Percentiles rank a stretch among this genome's conserved stretches.
These are phyloP conservation scores for Coemansia sp. DNA, from an alignment of 192 early-diverging fungal genomes.

Conservation along the genomic window DNA sequence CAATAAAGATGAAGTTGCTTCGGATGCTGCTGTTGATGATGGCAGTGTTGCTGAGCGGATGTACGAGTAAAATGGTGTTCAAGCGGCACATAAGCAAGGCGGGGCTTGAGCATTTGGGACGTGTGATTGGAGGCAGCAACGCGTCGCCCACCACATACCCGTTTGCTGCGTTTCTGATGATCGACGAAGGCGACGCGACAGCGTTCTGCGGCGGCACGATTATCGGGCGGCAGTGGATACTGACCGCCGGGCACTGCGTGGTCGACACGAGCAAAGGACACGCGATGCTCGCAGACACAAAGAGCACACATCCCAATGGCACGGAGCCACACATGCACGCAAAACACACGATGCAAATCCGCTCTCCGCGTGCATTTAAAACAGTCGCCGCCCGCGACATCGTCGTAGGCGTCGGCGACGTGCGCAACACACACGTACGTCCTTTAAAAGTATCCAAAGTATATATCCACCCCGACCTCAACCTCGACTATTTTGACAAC, in stretches of 20 bases:
- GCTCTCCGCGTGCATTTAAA: not conserved
- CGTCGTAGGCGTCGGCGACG: slow-evolving; percentile 34
- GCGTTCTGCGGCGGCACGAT: slow-evolving; percentile 54
- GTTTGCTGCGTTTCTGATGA: slow-evolving; percentile 45
- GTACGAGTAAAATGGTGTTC: slow-evolving; percentile 10
- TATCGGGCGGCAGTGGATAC: slow-evolving; percentile 39
- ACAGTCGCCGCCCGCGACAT: slow-evolving; percentile 27
- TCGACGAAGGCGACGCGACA: slow-evolving; percentile 36
- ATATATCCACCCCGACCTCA: slow-evolving; percentile 32
- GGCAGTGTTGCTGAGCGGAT: not conserved
- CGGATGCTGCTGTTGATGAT: not conserved
- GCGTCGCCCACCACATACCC: slow-evolving; percentile 31
- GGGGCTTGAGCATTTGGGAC: slow-evolving; percentile 25
- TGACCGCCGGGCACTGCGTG: slow-evolving; percentile 57
- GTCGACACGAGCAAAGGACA: slow-evolving; percentile 29
- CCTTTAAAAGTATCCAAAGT: slow-evolving; percentile 32
- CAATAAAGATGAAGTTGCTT: too few relatives aligned
- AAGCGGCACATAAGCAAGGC: not conserved
- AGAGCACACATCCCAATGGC: not conserved
- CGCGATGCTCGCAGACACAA: slow-evolving; percentile 6
- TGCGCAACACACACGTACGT: slow-evolving; percentile 8
- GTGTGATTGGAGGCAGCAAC: slow-evolving; percentile 52
- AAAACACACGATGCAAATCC: not conserved
- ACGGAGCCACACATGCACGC: not conserved
- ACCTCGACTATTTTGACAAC: slow-evolving; percentile 52